Percentiles rank a stretch among this genome's conserved stretches.
These are phyloP conservation scores for Trypanosoma caninum DNA, from an alignment of 208 protist genomes.

Conservation along the genomic window DNA sequence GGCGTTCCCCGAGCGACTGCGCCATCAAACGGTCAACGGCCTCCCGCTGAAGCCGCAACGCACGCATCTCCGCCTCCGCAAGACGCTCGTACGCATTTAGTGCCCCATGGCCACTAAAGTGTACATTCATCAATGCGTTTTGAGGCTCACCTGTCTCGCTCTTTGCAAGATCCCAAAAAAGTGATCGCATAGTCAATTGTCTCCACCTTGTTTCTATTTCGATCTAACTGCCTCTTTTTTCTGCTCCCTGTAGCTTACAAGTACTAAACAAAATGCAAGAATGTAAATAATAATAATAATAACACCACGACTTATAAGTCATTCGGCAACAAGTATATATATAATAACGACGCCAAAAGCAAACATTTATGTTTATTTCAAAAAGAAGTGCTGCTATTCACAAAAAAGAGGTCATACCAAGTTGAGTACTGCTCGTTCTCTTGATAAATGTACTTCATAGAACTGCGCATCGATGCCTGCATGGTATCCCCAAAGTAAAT, in stretches of 20 bases:
- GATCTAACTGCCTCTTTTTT: background rate
- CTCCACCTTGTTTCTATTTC: background rate
- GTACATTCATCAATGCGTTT: background rate
- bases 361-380: conserved; percentile 2
- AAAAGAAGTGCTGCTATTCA: conserved; percentile 39
- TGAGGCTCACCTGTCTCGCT: background rate
- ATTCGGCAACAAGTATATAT: background rate
- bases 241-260: background rate
- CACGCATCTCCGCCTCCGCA: conserved; percentile 20
- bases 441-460: conserved; percentile 85
- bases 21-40: conserved; percentile 4
- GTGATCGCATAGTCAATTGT: background rate
- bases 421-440: conserved; percentile 63
- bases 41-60: conserved; percentile 5
- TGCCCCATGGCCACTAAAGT: background rate
- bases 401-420: conserved; percentile 61
- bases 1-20: conserved; percentile 5
- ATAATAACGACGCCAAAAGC: background rate
- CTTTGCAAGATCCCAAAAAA: conserved; percentile 4
- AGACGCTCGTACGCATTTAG: conserved; percentile 11
- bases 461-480: conserved; percentile 76
- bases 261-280: background rate
- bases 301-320: background rate
- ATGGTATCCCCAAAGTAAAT: conserved; percentile 60
- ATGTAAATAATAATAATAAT: background rate